These are phyloP conservation scores for Auriculariales sp. DNA, from an alignment of 768 basidiomycete genomes.

Conservation along the genomic window DNA sequence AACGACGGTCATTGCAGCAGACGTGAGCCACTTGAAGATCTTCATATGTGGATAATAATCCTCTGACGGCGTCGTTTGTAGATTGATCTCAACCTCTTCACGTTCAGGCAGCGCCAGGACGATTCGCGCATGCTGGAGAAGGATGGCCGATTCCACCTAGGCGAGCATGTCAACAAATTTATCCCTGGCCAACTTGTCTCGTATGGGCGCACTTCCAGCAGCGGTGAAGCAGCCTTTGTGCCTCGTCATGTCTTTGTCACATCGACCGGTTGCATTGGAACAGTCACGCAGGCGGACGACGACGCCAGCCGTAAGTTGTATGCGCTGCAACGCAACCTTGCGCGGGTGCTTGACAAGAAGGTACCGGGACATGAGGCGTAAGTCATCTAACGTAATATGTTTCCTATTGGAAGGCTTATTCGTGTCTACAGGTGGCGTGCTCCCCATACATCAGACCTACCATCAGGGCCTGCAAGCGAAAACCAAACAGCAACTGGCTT, in stretches of 20 bases:
- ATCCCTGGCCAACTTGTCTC: constrained; percentile 33
- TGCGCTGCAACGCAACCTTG: constrained; percentile 63
- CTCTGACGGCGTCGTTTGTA: constrained; percentile 14
- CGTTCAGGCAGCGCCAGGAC: constrained; percentile 36
- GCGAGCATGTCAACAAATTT: constrained; percentile 68
- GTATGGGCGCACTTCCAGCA: constrained; percentile 34
- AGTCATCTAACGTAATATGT: constrained; percentile 7
- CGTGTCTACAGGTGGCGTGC: constrained; percentile 43
- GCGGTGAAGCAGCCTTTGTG: constrained; percentile 26
- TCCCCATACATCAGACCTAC: constrained; percentile 49
- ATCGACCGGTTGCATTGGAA: constrained; percentile 63
- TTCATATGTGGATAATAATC: neutral
- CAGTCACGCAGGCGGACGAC: constrained; percentile 46
- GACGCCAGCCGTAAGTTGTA: constrained; percentile 44
- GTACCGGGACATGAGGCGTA: constrained; percentile 46
- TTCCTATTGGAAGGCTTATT: neutral
- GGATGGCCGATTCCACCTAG: constrained; percentile 58
- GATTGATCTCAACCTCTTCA: constrained; percentile 54
- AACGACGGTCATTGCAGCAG: constrained; percentile 51
- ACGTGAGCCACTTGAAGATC: constrained; percentile 33
- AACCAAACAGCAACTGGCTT: constrained; percentile 53
- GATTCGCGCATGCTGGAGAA: constrained; percentile 38
- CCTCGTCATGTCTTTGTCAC: constrained; percentile 65
- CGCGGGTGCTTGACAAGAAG: constrained; percentile 37
- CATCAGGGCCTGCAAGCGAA: constrained; percentile 38